phyloP scores from a whole-genome alignment of 163 green algal species.

The Botryococcus braunii region DNA sequence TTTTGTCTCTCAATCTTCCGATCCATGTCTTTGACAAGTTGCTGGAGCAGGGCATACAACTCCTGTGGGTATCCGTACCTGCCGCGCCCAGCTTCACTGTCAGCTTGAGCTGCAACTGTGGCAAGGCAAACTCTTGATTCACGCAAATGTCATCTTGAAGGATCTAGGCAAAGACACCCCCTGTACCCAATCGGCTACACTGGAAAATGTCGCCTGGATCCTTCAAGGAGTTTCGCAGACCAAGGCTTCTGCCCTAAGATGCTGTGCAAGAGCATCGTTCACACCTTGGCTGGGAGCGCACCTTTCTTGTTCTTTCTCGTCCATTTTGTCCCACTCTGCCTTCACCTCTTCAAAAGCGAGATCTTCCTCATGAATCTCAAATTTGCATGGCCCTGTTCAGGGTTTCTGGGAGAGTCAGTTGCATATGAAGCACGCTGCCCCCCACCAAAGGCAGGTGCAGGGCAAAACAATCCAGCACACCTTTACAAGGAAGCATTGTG shows the following conservation, averaged over 20 bases:
- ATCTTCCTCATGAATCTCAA: slow-evolving; percentile 65
- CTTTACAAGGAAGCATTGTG: no score
- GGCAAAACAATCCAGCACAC: no score
- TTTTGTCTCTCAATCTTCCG: slow-evolving; percentile 66
- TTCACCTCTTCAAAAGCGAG: slow-evolving; percentile 55
- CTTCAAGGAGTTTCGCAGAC: no score
- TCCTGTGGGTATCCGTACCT: slow-evolving; percentile 58
- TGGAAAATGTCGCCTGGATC: no score
- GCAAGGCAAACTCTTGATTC: background rate
- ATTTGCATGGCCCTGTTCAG: slow-evolving; percentile 59
- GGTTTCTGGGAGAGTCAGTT: background rate
- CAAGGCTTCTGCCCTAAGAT: no score
- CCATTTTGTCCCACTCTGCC: slow-evolving; percentile 51
- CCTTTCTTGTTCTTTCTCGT: slow-evolving; percentile 51
- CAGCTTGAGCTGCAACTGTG: background rate
- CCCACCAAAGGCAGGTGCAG: no score
- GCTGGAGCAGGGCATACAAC: slow-evolving; percentile 54
- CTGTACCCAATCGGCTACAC: no score
- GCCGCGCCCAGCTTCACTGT: no score
- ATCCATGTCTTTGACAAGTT: slow-evolving; percentile 74
- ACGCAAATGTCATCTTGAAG: no score
- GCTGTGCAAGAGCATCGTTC: no score
- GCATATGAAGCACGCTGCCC: no score
- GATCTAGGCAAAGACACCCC: no score
- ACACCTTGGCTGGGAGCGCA: slow-evolving; percentile 15